Evolutionary conservation across 176 grass and related monocot genomes (phyloP).

Genomic region (sorghum (Sorghum bicolor)): Sorghum_bicolor_NCBIv3 NC_012873.2:9108501-9109000

Average conservation of each 20-base stretch:
- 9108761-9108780: background rate
- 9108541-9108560: background rate
- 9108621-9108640: background rate
- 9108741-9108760: no score
- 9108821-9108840: no score
- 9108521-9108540: background rate
- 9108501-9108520: background rate
- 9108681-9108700: background rate
- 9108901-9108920: no score
- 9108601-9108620: background rate
- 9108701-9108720: no score
- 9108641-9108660: constrained; percentile 27
- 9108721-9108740: no score
- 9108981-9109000: no score
- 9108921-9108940: no score
- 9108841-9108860: no score
- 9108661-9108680: background rate
- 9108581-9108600: background rate
- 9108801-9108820: background rate
- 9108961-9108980: no score
- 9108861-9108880: no score
- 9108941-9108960: no score
- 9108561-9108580: background rate
- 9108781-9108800: background rate
- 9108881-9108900: no score